phyloP scores from a whole-genome alignment of 495 filamentous ascomycete genomes.

The Talaromyces ruber region DNA sequence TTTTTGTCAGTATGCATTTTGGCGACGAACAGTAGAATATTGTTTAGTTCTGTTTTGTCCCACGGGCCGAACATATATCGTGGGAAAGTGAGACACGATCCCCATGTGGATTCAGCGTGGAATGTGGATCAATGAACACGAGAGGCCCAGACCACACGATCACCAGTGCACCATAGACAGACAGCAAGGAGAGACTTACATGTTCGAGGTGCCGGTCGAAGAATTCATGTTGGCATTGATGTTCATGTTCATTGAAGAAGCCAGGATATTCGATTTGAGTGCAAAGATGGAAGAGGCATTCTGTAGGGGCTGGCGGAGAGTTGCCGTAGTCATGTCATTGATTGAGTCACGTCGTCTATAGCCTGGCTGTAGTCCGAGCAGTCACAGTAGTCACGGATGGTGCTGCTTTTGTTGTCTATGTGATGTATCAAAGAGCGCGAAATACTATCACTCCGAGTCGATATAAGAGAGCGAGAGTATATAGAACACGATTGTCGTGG shows the following conservation, averaged over 20 bases:
- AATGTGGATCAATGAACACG: not conserved
- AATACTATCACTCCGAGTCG: not conserved
- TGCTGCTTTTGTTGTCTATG: not conserved
- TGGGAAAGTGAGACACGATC: not conserved
- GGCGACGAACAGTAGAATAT: not conserved
- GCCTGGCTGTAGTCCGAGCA: not conserved
- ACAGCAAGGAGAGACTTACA: not conserved
- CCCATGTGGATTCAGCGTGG: not conserved
- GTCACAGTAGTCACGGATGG: not conserved
- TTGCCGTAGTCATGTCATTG: not conserved
- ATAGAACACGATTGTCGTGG: not conserved
- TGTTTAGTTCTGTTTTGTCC: not conserved
- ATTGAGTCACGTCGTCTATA: not conserved
- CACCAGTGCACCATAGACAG: no score
- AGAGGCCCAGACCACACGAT: not conserved
- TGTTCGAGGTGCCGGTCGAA: not conserved
- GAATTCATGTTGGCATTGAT: not conserved
- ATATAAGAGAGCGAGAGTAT: not conserved
- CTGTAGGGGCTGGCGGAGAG: not conserved
- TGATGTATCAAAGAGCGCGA: not conserved
- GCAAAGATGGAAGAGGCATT: not conserved
- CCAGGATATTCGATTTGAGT: not conserved
- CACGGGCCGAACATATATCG: not conserved
- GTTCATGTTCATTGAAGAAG: not conserved
- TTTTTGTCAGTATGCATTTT: not conserved